Evolutionary conservation across 768 basidiomycete genomes (phyloP).

Genomic region (Kwoniella pini): DNA sequence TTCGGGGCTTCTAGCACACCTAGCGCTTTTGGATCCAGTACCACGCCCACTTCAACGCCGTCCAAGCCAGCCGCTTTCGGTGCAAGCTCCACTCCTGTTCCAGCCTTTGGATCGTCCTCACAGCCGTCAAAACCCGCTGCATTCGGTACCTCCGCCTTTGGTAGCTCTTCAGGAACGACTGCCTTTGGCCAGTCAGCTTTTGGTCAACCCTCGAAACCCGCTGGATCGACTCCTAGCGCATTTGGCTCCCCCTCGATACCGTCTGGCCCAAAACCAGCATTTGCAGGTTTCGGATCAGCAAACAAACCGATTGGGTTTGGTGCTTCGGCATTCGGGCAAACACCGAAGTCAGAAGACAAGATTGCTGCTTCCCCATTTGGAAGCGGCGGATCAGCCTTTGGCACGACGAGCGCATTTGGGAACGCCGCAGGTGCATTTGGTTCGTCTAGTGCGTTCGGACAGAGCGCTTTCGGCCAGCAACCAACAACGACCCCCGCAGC

Average conservation of each 20-base stretch:
- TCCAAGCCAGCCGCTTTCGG: conserved; percentile 28
- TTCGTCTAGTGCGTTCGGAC: conserved; percentile 32
- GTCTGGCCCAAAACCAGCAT: conserved; percentile 7
- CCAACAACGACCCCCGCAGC: conserved; percentile 1
- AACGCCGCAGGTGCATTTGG: conserved; percentile 19
- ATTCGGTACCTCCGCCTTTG: conserved; percentile 6
- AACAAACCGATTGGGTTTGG: conserved; percentile 24
- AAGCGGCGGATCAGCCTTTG: conserved; percentile 26
- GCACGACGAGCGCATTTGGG: conserved; percentile 30
- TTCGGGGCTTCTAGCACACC: conserved; percentile 11
- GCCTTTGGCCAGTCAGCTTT: too few species aligned
- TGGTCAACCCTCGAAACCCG: conserved; percentile 20
- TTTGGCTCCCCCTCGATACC: conserved; percentile 7
- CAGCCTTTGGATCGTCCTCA: conserved; percentile 31
- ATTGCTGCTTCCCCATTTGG: conserved; percentile 19
- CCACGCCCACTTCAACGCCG: conserved; percentile 31
- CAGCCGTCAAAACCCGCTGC: conserved; percentile 28
- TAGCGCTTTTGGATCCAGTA: conserved; percentile 29
- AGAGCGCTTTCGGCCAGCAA: conserved; percentile 18
- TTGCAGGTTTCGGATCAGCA: conserved; percentile 13
- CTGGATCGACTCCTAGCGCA: conserved; percentile 19
- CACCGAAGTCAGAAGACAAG: conserved; percentile 11
- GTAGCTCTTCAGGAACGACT: conserved; percentile 8
- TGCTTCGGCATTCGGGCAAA: conserved; percentile 36
- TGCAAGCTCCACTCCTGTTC: conserved; percentile 13